These are phyloP conservation scores for Penicillium paneum DNA, from an alignment of 2,329 filamentous ascomycete genomes.

Conservation along the genomic window DNA sequence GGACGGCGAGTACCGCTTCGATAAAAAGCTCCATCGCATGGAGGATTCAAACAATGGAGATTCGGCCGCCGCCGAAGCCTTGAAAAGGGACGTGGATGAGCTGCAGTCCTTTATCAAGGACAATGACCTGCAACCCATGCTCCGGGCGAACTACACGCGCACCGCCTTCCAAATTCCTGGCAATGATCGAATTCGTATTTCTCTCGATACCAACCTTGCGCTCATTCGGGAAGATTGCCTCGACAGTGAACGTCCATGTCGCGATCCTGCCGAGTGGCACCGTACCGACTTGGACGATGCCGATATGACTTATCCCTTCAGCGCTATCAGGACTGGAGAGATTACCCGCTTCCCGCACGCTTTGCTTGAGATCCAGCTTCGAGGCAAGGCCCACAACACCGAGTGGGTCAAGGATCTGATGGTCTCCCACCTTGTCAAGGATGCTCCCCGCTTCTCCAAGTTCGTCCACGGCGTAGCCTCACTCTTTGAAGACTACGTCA, in stretches of 20 bases:
- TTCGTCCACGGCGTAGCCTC: conserved; percentile 91
- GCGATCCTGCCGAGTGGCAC: conserved; percentile 87
- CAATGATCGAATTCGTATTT: conserved; percentile 85
- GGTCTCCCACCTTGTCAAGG: conserved; percentile 85
- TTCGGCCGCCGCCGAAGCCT: conserved; percentile 62
- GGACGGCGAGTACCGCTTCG: conserved; percentile 82
- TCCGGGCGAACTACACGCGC: conserved; percentile 89
- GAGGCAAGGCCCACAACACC: conserved; percentile 59
- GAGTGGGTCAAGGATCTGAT: conserved; percentile 91
- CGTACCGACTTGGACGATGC: conserved; percentile 80
- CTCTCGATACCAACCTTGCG: conserved; percentile 86
- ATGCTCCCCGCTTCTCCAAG: conserved; percentile 88
- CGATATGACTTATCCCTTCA: conserved; percentile 83
- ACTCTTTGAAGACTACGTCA: conserved; percentile 93
- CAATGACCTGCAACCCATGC: conserved; percentile 73
- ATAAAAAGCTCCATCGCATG: conserved; percentile 86
- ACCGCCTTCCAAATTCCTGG: conserved; percentile 96
- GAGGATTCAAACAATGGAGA: conserved; percentile 68
- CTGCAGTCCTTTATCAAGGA: conserved; percentile 78
- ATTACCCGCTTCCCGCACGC: conserved; percentile 88
- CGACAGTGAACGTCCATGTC: conserved; percentile 79
- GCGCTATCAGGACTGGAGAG: conserved; percentile 82
- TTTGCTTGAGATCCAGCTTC: conserved; percentile 87
- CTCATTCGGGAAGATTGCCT: conserved; percentile 76
- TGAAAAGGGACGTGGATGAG: conserved; percentile 68